Evolutionary conservation across 1,284 basidiomycete species (phyloP).

Genomic region (Neonothopanus nambi): DNA sequence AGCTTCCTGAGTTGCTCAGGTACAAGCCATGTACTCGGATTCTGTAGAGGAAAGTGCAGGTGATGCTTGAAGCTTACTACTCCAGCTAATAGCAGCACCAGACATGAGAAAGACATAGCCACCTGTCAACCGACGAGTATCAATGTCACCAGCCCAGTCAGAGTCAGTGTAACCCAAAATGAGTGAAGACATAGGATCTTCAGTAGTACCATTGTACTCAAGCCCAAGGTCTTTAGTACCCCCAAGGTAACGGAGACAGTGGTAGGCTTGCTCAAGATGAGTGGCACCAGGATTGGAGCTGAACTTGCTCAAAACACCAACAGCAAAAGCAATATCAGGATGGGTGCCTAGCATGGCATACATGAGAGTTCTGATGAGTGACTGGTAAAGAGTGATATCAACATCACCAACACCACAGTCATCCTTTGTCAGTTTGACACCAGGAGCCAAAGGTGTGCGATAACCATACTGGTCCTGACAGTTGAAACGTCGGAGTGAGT

Average conservation of each 20-base stretch:
- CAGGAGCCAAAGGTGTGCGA: background rate
- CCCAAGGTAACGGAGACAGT: background rate
- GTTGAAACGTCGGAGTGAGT: background rate
- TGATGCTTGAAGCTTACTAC: background rate
- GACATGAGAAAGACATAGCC: background rate
- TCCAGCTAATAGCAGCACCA: background rate
- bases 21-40: background rate
- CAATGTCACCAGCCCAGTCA: background rate
- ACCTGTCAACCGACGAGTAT: background rate
- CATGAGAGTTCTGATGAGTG: no score
- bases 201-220: background rate
- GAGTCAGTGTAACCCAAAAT: no score
- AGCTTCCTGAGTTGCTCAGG: background rate
- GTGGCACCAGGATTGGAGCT: constrained; percentile 21
- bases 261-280: no score
- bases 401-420: no score
- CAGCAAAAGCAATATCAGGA: constrained; percentile 33
- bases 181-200: background rate
- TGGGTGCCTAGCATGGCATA: constrained; percentile 30
- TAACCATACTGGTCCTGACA: background rate
- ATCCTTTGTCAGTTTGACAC: background rate
- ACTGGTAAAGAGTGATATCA: no score
- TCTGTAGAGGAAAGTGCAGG: background rate
- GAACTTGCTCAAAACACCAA: constrained; percentile 27
- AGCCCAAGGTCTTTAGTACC: background rate